Percentiles rank a stretch among this genome's conserved stretches.
Evolutionary conservation across 495 filamentous ascomycete species (phyloP).

Genomic region (Venustampulla echinocandica): DNA sequence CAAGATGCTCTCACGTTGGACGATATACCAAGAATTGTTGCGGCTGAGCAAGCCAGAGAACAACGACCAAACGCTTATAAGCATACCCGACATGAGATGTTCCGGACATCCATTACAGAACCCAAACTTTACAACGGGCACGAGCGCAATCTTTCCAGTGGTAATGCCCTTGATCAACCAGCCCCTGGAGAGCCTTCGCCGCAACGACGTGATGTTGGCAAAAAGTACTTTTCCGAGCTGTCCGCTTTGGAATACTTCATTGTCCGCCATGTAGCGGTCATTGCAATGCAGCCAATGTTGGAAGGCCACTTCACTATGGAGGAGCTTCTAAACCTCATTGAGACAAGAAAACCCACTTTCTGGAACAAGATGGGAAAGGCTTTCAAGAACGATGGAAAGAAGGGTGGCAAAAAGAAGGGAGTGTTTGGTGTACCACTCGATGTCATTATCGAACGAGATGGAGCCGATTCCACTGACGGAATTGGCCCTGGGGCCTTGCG

Average conservation of each 20-base stretch:
- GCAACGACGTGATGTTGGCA: slow-evolving; percentile 38
- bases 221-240: slow-evolving; percentile 92
- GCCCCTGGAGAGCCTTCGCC: slow-evolving; percentile 36
- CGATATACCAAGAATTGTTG: slow-evolving; percentile 95
- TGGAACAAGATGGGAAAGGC: slow-evolving; percentile 98
- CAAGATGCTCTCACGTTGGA: slow-evolving; percentile 89
- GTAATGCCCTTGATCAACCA: slow-evolving; percentile 39
- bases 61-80: slow-evolving; percentile 78
- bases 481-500: slow-evolving; percentile 84
- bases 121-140: slow-evolving; percentile 66
- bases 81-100: slow-evolving; percentile 66
- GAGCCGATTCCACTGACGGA: slow-evolving; percentile 90
- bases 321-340: slow-evolving; percentile 89
- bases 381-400: slow-evolving; percentile 76
- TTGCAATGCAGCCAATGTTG: slow-evolving; percentile 90
- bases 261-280: slow-evolving; percentile 85
- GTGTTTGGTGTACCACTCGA: slow-evolving; percentile 85
- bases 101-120: slow-evolving; percentile 54
- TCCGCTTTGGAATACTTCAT: slow-evolving; percentile 96
- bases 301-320: slow-evolving; percentile 87
- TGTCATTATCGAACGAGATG: slow-evolving; percentile 80
- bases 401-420: slow-evolving; percentile 81
- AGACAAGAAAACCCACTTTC: slow-evolving; percentile 85
- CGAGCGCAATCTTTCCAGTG: slow-evolving; percentile 65
- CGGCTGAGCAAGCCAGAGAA: slow-evolving; percentile 88